Evolutionary conservation across 2,329 filamentous ascomycete genomes (phyloP), one percentile per base, ranked within the genome.

Genomic region (Fusarium citri): DNA sequence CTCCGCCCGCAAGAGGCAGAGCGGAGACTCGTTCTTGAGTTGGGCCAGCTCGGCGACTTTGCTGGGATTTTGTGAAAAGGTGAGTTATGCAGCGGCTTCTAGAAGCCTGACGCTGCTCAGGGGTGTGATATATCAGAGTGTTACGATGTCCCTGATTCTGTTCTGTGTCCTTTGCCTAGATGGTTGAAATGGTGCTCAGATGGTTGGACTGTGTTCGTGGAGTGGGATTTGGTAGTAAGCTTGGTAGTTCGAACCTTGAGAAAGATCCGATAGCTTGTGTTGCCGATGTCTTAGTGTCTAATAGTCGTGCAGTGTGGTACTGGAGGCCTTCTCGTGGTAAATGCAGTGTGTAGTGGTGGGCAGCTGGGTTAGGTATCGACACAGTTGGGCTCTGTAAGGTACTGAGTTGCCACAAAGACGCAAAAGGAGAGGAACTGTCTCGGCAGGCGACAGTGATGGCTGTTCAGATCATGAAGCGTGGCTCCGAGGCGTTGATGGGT

Each of bases 1-100:
- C 78, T 80, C 80, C 79, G 80, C 78, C 79, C 77, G 78, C 75
- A 78, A 76, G 69, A 81, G 79, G 79, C 79, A 81, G 80, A 81
- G 76, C 71, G 78, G 74, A 66, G 78, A 74, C 75, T 80, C 78
- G 74, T 77, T 81, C 78, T 80, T 79, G 77, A 81, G 75, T 81
- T 81, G 79, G 79, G 79, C 80, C 80, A 81, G 78, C 69, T 78
- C 77, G 74, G 76, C 79, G 77, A 76, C 75, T 76, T 69, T 58
- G 59, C 50, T 49, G 53, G 54, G 51, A 60, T 34, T 40, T 43
- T 55, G 34, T 20, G 67, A 67, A 51, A 49, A 46, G 48, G 34
- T 68, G 41, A 55, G 60, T 64, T 20, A 59, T 61, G 62, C 61
- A 57, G 60, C 34, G 62, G 72, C 69, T 54, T 64, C 54, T 28